These are phyloP conservation scores for Flammula alnicola DNA, from an alignment of 1,284 basidiomycete species.

Conservation along the genomic window DNA sequence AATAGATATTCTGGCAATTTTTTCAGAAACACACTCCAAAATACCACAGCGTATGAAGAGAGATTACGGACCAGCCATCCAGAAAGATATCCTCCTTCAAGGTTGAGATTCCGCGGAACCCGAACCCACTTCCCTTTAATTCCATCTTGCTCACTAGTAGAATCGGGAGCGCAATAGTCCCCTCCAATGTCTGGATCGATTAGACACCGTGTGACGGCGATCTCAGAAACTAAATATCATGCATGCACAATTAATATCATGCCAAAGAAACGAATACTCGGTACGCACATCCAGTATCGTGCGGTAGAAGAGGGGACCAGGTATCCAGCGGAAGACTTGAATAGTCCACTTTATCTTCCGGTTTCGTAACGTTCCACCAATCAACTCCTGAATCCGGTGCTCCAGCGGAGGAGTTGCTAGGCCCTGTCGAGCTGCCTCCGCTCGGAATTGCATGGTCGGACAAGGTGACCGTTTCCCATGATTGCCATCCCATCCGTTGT, in stretches of 20 bases:
- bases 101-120: constrained; percentile 78
- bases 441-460: constrained; percentile 13
- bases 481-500: constrained; percentile 87
- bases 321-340: constrained; percentile 79
- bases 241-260: constrained; percentile 14
- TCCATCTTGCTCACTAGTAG: constrained; percentile 75
- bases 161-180: constrained; percentile 69
- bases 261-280: constrained; percentile 1
- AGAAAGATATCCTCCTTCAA: constrained; percentile 58
- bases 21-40: constrained; percentile 4
- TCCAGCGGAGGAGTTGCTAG: no score
- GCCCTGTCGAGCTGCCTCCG: constrained; percentile 10
- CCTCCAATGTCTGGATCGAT: constrained; percentile 60
- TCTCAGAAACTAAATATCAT: constrained; percentile 70
- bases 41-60: constrained; percentile 6
- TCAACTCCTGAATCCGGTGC: constrained; percentile 46
- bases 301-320: constrained; percentile 82
- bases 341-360: constrained; percentile 49
- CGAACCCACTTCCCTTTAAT: constrained; percentile 89
- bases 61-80: constrained; percentile 56
- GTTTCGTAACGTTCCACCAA: constrained; percentile 71
- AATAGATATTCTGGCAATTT: constrained; percentile 69
- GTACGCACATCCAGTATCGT: constrained; percentile 79
- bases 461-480: constrained; percentile 72
- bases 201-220: constrained; percentile 73